Evolutionary conservation across 2,329 filamentous ascomycete genomes (phyloP).

Genomic region (Fusarium pseudonygamai): DNA sequence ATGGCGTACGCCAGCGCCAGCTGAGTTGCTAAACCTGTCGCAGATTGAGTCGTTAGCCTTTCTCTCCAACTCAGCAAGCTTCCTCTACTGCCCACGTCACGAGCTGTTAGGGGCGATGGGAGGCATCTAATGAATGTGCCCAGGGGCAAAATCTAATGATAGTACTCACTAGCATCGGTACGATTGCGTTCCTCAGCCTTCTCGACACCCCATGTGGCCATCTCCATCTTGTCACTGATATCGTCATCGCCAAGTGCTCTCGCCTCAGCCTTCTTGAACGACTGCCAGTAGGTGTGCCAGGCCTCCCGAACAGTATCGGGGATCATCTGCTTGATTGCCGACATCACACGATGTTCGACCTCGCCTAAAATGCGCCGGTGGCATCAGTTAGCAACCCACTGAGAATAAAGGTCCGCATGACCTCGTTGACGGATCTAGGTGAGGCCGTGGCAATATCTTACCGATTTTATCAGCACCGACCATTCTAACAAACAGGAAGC

Average conservation of each 20-base stretch:
- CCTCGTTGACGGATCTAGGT: slow-evolving; percentile 6
- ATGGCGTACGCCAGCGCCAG: slow-evolving; percentile 94
- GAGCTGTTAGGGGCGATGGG: neutral
- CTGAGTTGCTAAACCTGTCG: slow-evolving; percentile 75
- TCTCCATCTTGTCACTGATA: slow-evolving; percentile 58
- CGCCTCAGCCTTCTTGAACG: slow-evolving; percentile 57
- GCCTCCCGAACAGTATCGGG: slow-evolving; percentile 66
- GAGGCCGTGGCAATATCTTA: slow-evolving; percentile 46
- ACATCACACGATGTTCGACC: slow-evolving; percentile 74
- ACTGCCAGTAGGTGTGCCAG: slow-evolving; percentile 60
- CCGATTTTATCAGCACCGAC: slow-evolving; percentile 90
- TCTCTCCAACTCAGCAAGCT: slow-evolving; percentile 13
- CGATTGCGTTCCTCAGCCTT: slow-evolving; percentile 69
- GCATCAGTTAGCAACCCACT: slow-evolving; percentile 26
- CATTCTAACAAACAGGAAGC: slow-evolving; percentile 85
- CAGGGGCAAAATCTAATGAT: slow-evolving; percentile 4
- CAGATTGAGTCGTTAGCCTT: slow-evolving; percentile 38
- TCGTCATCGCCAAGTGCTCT: slow-evolving; percentile 55
- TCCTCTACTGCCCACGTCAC: neutral
- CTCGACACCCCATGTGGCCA: slow-evolving; percentile 68
- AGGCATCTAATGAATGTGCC: slow-evolving; percentile 5
- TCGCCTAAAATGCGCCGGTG: slow-evolving; percentile 53
- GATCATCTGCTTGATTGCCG: slow-evolving; percentile 65
- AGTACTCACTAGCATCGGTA: slow-evolving; percentile 77
- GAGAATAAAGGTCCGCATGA: neutral